phyloP scores from a whole-genome alignment of 2,329 filamentous ascomycete species.

The Ceratocystis lukuohia region DNA sequence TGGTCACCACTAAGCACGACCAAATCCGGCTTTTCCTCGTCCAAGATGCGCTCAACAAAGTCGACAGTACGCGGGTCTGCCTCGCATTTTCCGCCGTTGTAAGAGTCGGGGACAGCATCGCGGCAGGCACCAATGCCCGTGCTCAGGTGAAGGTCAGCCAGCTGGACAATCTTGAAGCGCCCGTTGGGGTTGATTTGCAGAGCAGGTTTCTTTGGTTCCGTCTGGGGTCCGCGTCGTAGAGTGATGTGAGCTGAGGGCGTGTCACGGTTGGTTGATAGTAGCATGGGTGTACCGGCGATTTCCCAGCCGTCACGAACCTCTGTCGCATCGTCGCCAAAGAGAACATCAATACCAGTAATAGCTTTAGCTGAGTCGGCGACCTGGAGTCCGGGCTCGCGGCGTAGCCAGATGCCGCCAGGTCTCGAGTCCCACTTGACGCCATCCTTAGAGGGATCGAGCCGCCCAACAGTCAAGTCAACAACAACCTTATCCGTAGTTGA shows the following conservation, averaged over 20 bases:
- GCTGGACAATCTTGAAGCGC: conserved; percentile 93
- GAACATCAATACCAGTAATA: conserved; percentile 69
- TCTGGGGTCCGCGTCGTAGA: conserved; percentile 50
- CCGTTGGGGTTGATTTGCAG: conserved; percentile 76
- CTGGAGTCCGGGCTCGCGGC: conserved; percentile 56
- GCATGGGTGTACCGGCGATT: conserved; percentile 58
- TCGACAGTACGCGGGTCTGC: conserved; percentile 85
- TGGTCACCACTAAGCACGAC: conserved; percentile 89
- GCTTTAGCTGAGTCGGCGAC: conserved; percentile 61
- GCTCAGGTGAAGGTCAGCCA: conserved; percentile 86
- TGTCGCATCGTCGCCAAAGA: conserved; percentile 82
- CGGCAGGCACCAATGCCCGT: conserved; percentile 78
- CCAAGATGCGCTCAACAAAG: conserved; percentile 69
- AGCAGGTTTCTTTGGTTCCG: conserved; percentile 44
- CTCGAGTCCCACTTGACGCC: conserved; percentile 60
- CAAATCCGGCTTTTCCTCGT: conserved; percentile 86
- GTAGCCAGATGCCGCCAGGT: conserved; percentile 67
- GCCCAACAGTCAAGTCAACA: conserved; percentile 61
- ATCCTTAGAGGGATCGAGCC: conserved; percentile 47
- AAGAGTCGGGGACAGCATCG: conserved; percentile 64
- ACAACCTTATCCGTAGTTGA: conserved; percentile 62
- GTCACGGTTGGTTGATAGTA: conserved; percentile 51
- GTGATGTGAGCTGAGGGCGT: conserved; percentile 61
- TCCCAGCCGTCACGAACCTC: conserved; percentile 81
- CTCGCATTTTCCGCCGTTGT: conserved; percentile 67